Evolutionary conservation across 2,329 filamentous ascomycete species (phyloP), one percentile per base, ranked within the genome.

Genomic region (Exophiala viscosa): DNA sequence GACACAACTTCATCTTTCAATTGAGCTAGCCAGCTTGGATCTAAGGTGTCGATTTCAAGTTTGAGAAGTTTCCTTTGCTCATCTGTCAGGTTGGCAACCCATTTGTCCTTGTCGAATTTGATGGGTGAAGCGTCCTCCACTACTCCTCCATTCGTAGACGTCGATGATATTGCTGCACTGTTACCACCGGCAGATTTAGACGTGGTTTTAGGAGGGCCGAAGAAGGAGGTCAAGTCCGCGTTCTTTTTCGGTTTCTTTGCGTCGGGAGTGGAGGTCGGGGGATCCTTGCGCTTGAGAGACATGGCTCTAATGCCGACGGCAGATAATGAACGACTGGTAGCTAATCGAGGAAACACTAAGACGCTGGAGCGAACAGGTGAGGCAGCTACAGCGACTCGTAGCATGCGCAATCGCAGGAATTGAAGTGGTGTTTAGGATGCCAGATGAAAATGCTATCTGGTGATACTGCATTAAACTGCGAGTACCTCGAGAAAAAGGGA

Each of bases 11-110:
- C 91, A 57, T 95, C 90, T 69, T 95, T 95, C 53, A 99, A 79
- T 59, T 88, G 84, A 13, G 85, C 84, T 57, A 99, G 77, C 92
- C 93, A 99, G 74, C 86, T 95, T 55, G 91, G 88, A 67, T 96
- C 82, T 55, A 99, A 75, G 0, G 91, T 96, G 40, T 95, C 84
- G 62, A 99, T 96, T 74, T 99, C 93, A 36, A 99, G 79, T 66
- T 87, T 78, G 44, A 99, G 79, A 42, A 97, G 76, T 47, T 86
- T 79, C 66, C 83, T 89, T 70, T 96, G 89, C 73, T 99, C 93
- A 0, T 81, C 71, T 0, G 82, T 90, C 58, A 99, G 77, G 52
- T 82, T 81, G 15, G 82, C 81, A n/a, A 91, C 78, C 93, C 93
- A 99, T 71, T 87, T 89, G 41, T 83, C 82, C 76, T 96, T 96